Evolutionary conservation across 225 moss, liverwort and hornwort species (phyloP).

Genomic region (Straminergon stramineum): DNA sequence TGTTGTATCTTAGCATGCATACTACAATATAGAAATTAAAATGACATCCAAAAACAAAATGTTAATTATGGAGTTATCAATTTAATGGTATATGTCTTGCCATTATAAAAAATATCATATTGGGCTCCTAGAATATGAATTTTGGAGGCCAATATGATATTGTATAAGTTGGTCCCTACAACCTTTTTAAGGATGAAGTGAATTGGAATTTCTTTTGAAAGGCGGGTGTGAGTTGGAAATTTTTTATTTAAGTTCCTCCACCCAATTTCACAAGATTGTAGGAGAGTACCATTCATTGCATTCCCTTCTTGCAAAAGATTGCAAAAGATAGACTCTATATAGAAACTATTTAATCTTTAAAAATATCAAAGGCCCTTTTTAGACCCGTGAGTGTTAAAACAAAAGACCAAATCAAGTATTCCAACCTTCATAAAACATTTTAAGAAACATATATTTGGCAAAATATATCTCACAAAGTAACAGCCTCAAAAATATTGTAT

Average conservation of each 20-base stretch:
- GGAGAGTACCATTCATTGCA: background rate
- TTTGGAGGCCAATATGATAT: background rate
- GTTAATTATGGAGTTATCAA: background rate
- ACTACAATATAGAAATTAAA: background rate
- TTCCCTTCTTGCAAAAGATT: background rate
- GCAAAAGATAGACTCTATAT: background rate
- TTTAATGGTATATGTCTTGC: background rate
- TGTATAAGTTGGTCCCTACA: background rate
- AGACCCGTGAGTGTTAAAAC: no score
- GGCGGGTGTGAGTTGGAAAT: rapidly evolving
- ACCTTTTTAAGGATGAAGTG: background rate
- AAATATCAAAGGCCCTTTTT: background rate
- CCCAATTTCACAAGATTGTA: background rate
- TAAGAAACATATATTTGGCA: no score
- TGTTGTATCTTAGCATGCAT: no score
- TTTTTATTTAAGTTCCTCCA: rapidly evolving
- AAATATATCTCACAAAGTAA: no score
- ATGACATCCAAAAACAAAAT: background rate
- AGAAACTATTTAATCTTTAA: rapidly evolving
- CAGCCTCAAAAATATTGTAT: no score
- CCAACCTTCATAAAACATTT: no score
- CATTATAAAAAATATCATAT: no score
- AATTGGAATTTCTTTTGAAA: background rate
- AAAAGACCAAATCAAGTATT: no score
- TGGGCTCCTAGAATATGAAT: no score